These are phyloP conservation scores for Chlorella sorokiniana DNA, from an alignment of 139 green algal species.

Conservation along the genomic window DNA sequence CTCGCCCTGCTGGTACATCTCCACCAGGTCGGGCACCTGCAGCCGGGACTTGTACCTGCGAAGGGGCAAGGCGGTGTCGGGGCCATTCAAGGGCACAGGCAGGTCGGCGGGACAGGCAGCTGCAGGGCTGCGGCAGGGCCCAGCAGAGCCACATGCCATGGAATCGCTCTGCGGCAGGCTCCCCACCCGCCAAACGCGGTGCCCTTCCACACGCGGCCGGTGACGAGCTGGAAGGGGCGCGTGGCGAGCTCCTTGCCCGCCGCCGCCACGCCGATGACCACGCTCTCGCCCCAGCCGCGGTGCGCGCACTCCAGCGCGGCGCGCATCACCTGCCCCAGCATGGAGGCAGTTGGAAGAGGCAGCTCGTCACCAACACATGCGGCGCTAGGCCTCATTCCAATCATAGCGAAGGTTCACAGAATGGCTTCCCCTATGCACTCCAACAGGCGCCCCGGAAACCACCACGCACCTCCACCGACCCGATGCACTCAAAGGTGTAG, in stretches of 20 bases:
- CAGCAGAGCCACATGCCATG: neutral
- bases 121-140: neutral
- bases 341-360: neutral
- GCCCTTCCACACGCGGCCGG: constrained; percentile 89
- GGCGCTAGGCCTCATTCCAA: neutral
- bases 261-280: constrained; percentile 72
- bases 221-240: constrained; percentile 97
- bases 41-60: constrained; percentile 35
- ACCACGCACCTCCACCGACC: constrained; percentile 69
- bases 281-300: constrained; percentile 80
- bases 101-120: neutral
- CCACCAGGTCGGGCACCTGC: constrained; percentile 89
- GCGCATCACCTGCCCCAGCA: constrained; percentile 82
- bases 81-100: neutral
- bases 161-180: neutral
- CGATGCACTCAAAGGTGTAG: constrained; percentile 95
- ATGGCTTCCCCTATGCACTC: neutral
- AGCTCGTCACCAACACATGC: neutral
- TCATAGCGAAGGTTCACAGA: neutral
- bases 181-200: constrained; percentile 93
- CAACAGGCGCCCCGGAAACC: neutral
- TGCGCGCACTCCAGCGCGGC: constrained; percentile 93
- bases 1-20: constrained; percentile 81
- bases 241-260: constrained; percentile 56
- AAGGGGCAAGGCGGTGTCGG: neutral